Evolutionary conservation across 495 filamentous ascomycete species (phyloP), one percentile per base, ranked within the genome.

Genomic region (Polyplosphaeria fusca): DNA sequence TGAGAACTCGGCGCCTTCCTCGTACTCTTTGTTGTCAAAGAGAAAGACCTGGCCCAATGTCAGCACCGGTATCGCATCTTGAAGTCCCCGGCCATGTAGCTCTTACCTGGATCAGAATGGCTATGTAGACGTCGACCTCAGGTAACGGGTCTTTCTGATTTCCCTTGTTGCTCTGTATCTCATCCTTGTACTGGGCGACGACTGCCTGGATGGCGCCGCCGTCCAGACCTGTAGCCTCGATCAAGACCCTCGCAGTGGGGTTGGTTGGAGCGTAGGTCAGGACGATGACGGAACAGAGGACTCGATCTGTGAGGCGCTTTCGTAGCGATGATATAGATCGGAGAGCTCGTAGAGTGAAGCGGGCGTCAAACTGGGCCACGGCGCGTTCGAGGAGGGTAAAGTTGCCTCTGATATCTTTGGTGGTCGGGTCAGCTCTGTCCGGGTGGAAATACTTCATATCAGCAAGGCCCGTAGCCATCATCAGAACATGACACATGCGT

Each of bases 241-340:
- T 73, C 35, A 96, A 74, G 60, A 84, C 81, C 61, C 83, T 81
- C 14, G 87, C 86, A 22, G 82, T 79, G 39, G 78, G 68, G 63
- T 75, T 87, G 28, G 82, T 84, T 25, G 79, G 72, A 45, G 81
- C 73, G 66, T 90, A 95, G 26, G 85, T 88, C 57, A 95, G 86
- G 43, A 83, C 81, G 63, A 95, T 86, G 59, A 87, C 85, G 46
- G 60, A 61, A 30, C 57, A 60, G 55, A 67, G 35, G 26, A 63
- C 51, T 18, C 55, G 51, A 43, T 53, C 64, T 32, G 85, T 87
- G 65, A 96, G 81, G 55, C 87, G 79, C 76, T 96, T 96, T 69
- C 93, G 89, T 71, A 97, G 84, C 53, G 89, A 90, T 35, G 93
- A 95, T 74, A 96, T 94, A 53, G 91, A 95, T 47, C 93, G 87